These are phyloP conservation scores for Microdochium bolleyi DNA, from an alignment of 2,329 filamentous ascomycete species.

Conservation along the genomic window DNA sequence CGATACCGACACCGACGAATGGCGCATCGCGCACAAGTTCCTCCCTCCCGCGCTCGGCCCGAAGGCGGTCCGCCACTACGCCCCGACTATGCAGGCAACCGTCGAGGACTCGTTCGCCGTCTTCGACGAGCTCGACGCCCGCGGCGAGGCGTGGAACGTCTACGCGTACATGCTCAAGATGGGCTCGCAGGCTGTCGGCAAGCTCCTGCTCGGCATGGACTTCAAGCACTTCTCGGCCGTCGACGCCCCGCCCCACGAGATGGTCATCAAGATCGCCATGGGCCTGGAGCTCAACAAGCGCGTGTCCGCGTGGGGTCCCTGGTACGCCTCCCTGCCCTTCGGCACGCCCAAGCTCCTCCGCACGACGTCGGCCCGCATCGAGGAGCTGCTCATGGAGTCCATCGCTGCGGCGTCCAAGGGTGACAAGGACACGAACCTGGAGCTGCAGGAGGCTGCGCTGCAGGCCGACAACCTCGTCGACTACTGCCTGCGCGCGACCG, in stretches of 20 bases:
- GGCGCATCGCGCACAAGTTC: slow-evolving; percentile 51
- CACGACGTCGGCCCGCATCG: slow-evolving; percentile 21
- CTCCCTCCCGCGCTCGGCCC: slow-evolving; percentile 49
- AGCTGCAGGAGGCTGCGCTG: slow-evolving; percentile 39
- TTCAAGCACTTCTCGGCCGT: slow-evolving; percentile 33
- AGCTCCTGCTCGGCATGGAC: slow-evolving; percentile 35
- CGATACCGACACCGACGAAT: slow-evolving; percentile 43
- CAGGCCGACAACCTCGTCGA: slow-evolving; percentile 32
- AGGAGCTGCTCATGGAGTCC: slow-evolving; percentile 26
- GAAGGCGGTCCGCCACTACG: slow-evolving; percentile 53
- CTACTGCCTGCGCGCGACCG: slow-evolving; percentile 42
- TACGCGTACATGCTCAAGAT: slow-evolving; percentile 43
- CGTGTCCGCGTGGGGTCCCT: slow-evolving; percentile 42
- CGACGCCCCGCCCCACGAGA: slow-evolving; percentile 40
- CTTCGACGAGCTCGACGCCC: slow-evolving; percentile 41
- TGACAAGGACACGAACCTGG: slow-evolving; percentile 22
- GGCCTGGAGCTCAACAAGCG: slow-evolving; percentile 50
- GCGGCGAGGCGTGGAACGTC: slow-evolving; percentile 37
- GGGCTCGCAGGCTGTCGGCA: slow-evolving; percentile 34
- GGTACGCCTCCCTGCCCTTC: slow-evolving; percentile 50
- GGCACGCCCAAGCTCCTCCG: slow-evolving; percentile 41
- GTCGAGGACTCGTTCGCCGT: slow-evolving; percentile 41
- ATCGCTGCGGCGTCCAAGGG: slow-evolving; percentile 28
- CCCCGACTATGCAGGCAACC: slow-evolving; percentile 48
- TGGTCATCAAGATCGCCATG: slow-evolving; percentile 42